Evolutionary conservation across 768 basidiomycete species (phyloP), one percentile per base, ranked within the genome.

Genomic region (Lentinus tigrinus): DNA sequence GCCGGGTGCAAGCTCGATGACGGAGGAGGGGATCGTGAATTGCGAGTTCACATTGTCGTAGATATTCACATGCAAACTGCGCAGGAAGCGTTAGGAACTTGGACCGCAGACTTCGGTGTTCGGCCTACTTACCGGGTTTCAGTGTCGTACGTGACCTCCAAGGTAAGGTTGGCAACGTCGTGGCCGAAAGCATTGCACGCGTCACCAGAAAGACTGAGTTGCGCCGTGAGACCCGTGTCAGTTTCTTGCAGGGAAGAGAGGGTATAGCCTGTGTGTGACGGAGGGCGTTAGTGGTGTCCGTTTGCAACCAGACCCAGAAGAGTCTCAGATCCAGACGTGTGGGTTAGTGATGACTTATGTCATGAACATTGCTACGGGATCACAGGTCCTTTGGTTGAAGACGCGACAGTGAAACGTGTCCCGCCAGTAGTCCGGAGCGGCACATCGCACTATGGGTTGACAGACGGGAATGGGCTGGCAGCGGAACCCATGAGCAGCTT

Each of bases 21-120:
- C 72, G 70, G 76, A 80, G 34, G 79, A 69, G 0, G 88, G 88
- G 34, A 92, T 77, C 5, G 81, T 83, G 71, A 85, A 92, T 65
- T 91, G 89, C 43, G 78, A 61, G 37, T 83, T 73, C 9, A 72
- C 77, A 2, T 79, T 80, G 68, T 91, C 88, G 62, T 75, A 82
- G 6, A 91, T 84, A 58, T 86, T 83, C 39, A 90, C 85, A 50
- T 83, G 88, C 8, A 90, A 73, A 47, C 88, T 88, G 54, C n/a
- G 16, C 23, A 3, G 37, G 11, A 6, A 14, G 19, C 23, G 10
- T 1, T 31, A 28, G 19, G 81, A 78, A 52, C 80, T 82, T 68
- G 37, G 80, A 80, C 52, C n/a, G 21, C 27, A 31, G 26, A n/a
- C 2, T 24, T 7, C 16, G 14, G 10, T 65, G 72, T 40, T 11